Percentiles rank a stretch among this genome's conserved stretches.
phyloP scores from a whole-genome alignment of 2,329 filamentous ascomycete genomes.

The Aspergillus novofumigatus region DNA sequence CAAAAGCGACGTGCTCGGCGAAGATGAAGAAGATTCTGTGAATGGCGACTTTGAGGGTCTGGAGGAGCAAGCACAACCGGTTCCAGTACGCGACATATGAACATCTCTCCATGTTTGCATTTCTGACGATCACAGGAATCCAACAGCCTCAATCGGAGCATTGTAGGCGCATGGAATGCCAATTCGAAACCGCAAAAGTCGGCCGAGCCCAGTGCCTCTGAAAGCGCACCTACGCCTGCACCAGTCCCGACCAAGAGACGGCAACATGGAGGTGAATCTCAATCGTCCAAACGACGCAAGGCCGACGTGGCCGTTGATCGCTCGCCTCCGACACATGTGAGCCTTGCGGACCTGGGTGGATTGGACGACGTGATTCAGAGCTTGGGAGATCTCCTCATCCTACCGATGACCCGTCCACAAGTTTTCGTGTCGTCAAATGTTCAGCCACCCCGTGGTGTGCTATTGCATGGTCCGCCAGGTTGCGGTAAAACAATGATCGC shows the following conservation, averaged over 20 bases:
- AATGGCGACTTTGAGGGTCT: constrained; percentile 50
- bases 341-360: constrained; percentile 69
- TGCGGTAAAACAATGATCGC: constrained; percentile 85
- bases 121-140: constrained; percentile 40
- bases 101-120: background rate
- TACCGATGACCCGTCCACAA: constrained; percentile 66
- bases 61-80: constrained; percentile 31
- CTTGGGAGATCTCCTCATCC: constrained; percentile 65
- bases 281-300: constrained; percentile 60
- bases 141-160: constrained; percentile 64
- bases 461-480: constrained; percentile 78
- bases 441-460: constrained; percentile 67
- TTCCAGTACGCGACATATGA: constrained; percentile 21
- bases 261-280: constrained; percentile 61
- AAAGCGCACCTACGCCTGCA: constrained; percentile 21
- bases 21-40: constrained; percentile 49
- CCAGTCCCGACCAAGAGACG: constrained; percentile 50
- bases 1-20: constrained; percentile 58
- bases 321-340: constrained; percentile 63
- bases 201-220: constrained; percentile 21
- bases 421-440: constrained; percentile 63
- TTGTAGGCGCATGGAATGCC: constrained; percentile 56
- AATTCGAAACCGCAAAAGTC: constrained; percentile 31
- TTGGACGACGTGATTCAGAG: constrained; percentile 68
- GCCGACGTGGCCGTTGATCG: constrained; percentile 55